Evolutionary conservation across 2,329 filamentous ascomycete genomes (phyloP).

Genomic region (Anisogramma anomala): DNA sequence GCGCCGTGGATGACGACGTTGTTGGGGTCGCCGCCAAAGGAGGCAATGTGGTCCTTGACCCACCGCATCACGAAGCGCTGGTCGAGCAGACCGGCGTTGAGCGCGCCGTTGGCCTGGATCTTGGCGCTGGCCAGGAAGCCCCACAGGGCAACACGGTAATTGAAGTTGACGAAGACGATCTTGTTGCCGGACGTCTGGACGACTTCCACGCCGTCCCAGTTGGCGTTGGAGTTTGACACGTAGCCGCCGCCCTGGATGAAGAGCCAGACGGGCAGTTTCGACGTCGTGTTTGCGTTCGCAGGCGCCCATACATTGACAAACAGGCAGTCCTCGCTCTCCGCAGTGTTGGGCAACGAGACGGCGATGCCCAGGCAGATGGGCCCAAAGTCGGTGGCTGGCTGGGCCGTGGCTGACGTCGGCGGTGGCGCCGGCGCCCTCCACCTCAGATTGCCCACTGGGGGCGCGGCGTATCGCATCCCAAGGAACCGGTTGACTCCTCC

Average conservation of each 20-base stretch:
- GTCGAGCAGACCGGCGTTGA: conserved; percentile 55
- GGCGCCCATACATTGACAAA: conserved; percentile 35
- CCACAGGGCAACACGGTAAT: conserved; percentile 50
- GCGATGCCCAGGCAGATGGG: conserved; percentile 33
- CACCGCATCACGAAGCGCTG: conserved; percentile 49
- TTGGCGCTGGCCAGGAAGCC: conserved; percentile 51
- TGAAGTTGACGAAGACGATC: conserved; percentile 48
- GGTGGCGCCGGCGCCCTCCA: conserved; percentile 39
- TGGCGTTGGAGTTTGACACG: conserved; percentile 34
- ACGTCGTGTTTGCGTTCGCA: conserved; percentile 25
- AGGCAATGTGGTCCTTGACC: conserved; percentile 46
- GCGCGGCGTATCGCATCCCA: conserved; percentile 39
- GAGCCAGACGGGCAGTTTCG: conserved; percentile 41
- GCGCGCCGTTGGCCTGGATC: conserved; percentile 40
- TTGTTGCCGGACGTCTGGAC: conserved; percentile 32
- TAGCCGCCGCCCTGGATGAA: conserved; percentile 42
- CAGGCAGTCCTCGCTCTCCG: conserved; percentile 29
- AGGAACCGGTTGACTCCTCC: conserved; percentile 32
- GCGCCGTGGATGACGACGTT: conserved; percentile 50
- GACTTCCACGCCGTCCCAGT: conserved; percentile 39
- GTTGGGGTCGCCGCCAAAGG: conserved; percentile 47
- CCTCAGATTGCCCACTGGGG: conserved; percentile 38
- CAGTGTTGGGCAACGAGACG: conserved; percentile 20
- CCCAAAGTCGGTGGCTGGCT: conserved; percentile 31
- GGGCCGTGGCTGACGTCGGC: conserved; percentile 20